Base-by-base conservation (phyloP, 2,329 filamentous ascomycete genomes). In the Talaromyces sp. region DNA sequence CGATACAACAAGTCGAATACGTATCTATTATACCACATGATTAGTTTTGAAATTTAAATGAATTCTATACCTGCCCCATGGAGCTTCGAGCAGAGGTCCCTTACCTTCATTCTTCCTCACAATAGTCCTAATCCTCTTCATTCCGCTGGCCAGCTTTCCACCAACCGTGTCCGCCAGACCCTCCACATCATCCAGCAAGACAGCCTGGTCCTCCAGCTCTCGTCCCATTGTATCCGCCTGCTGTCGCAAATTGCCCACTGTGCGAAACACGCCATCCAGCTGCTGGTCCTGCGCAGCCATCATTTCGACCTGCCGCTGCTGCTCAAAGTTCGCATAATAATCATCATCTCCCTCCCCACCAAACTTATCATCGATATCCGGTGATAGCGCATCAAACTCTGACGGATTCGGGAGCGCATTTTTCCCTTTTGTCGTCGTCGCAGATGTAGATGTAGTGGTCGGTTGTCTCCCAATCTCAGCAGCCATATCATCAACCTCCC, bases 171-270 rank as follows among this genome's bases (percentile, higher is more conserved):
- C 93, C 3, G 92, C 92, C 64, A 96, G 83, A 35, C 84, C 85
- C 78, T 98, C 94, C 47, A 96, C 90, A 61, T 91, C 88, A 68
- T 95, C 89, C 65, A 99, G 83, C 85, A 98, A 90, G 77, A 93
- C 91, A 24, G 85, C 85, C 83, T 99, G 95, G 81, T 99, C 95
- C 79, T 97, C 96, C 54, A 99, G 83, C 81, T 99, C 95, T 65
- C 94, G 84, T 1, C 95, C 94, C 94, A 99, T 99, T 71, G 93
- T 91, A 78, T 96, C 89, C 1, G 95, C 96, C 83, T 98, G 95
- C 74, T 90, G 85, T 64, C 94, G 84, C 74, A 99, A 79, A 75
- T 93, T 97, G 2, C 93, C 94, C 27, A 99, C 95, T 0, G 94
- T 98, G 70, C 89, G 87, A 75, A 96, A 97, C 56, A 99, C 94